Base-by-base conservation (phyloP, 148 eudicot species). In the Rhododendron vialii region DNA sequence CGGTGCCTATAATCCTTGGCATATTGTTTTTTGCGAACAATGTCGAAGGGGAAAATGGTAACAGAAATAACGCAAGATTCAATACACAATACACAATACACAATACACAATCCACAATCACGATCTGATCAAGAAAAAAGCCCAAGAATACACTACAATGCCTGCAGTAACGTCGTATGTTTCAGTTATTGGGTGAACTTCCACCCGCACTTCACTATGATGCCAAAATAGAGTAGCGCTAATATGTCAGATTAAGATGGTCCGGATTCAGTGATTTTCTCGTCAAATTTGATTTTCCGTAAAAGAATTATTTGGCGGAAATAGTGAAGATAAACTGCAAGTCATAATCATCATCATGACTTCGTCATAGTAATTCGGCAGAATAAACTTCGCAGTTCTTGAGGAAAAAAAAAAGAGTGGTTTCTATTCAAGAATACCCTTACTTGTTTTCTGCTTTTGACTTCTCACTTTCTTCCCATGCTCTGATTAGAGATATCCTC, bases 381-480 rank as follows among this genome's bases (percentile, higher is more conserved):
- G 14, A 76, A 59, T 20, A 28, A 41, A n/a, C 28, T 43, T 43
- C 18, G 6, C 5, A 65, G 59, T 67, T 48, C 22, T 17, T 2
- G 24, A 41, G 50, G 50, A 47, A 47, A 47, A 47, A 38, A 14
- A n/a, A 84, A 57, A 57, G 5, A 18, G 1, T 69, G 9, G 57
- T 22, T 35, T n/a, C 9, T 30, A 33, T 69, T 61, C 28, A 78
- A 80, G 81, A 63, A 84, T 80, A 33, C 18, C 59, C 92, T 89
- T 93, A 97, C 99, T 94, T 97, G 90, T 97, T 97, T 75, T 93
- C 95, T 41, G 90, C 96, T 91, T 94, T 97, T 9, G 91, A 90
- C 86, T 92, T 95, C 89, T 95, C 99, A 86, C 93, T 95, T 86
- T 97, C 99, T 87, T 97, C 99, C 99, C 99, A 97, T 88, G 99